Base-by-base conservation (phyloP, 495 filamentous ascomycete genomes). In the Podospora sp. region DNA sequence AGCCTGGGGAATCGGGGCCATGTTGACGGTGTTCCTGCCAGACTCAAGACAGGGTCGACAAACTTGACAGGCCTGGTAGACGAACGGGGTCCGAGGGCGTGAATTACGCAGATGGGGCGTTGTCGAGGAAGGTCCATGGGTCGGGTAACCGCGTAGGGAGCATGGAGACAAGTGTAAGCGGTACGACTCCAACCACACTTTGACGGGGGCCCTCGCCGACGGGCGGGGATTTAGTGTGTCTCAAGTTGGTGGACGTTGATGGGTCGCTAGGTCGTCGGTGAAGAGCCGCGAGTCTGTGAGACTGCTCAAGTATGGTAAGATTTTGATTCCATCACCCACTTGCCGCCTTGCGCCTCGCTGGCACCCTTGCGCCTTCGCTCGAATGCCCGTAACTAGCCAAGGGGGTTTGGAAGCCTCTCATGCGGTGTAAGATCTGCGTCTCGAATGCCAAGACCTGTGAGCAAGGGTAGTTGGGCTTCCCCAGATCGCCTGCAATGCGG, bases 171-270 rank as follows among this genome's bases (percentile, higher is more conserved):
- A 18, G 20, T 52, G 49, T 20, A 24, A 36, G 22, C 20, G 22
- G 18, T 29, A 26, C 22, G 26, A 26, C 14, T 33, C 25, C 60
- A 27, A 26, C 14, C 35, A 57, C 50, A 36, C 52, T 26, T 26
- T 14, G 35, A 26, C 46, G 16, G 20, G 21, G 49, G 35, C 18
- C 18, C 40, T 55, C 24, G 40, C 29, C 27, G 33, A 16, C 56
- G 29, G 62, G 40, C 24, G 49, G 61, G 5, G 11, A 12, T 11
- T 6, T 33, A 29, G 52, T 51, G 4, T 62, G 69, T 71, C 69
- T 68, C 69, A 71, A 33, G 61, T 65, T 71, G 65, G 65, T 64
- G 36, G 59, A 55, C 52, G 52, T 55, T n/a, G n/a, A 55, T 22
- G 52, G 20, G 24, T 55, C 52, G 2, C n/a, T 20, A 6, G 21